Percentiles rank a stretch among this genome's conserved stretches.
Conservation (phyloP, 768 basidiomycete species). For the Rubroboletus pulcherrimus region DNA sequence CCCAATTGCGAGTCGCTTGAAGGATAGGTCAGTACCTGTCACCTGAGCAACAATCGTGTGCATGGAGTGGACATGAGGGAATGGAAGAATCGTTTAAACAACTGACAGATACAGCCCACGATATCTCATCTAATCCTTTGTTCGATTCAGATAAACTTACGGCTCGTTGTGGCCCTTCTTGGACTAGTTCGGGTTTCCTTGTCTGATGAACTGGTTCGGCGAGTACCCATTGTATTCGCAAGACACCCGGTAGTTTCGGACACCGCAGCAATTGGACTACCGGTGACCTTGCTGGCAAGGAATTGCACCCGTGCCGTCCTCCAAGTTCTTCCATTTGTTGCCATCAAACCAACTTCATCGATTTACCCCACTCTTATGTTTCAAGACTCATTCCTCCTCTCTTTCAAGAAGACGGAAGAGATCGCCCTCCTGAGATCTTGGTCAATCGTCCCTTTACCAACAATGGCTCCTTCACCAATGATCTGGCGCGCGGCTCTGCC, state of each 20-base stretch:
- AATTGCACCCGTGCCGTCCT: neutral
- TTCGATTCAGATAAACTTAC: neutral
- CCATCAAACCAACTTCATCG: neutral
- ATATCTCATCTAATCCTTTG: neutral
- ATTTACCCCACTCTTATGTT: neutral
- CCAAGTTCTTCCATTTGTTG: neutral
- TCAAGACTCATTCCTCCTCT: neutral
- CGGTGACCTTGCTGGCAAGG: too few species aligned
- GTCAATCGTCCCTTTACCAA: neutral
- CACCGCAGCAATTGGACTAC: neutral
- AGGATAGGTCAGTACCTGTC: neutral
- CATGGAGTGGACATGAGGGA: neutral
- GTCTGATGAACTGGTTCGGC: constrained; percentile 9
- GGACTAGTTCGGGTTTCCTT: neutral
- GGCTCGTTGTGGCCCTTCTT: neutral
- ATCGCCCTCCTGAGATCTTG: neutral
- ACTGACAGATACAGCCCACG: neutral
- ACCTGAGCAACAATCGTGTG: neutral
- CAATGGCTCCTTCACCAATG: constrained; percentile 1
- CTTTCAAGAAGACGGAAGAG: neutral
- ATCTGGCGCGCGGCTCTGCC: neutral
- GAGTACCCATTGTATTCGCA: neutral
- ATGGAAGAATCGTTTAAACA: neutral
- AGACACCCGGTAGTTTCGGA: neutral
- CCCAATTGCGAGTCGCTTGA: neutral